Base-by-base conservation (phyloP, 75 land plant genomes). In the Picea glauca region DNA sequence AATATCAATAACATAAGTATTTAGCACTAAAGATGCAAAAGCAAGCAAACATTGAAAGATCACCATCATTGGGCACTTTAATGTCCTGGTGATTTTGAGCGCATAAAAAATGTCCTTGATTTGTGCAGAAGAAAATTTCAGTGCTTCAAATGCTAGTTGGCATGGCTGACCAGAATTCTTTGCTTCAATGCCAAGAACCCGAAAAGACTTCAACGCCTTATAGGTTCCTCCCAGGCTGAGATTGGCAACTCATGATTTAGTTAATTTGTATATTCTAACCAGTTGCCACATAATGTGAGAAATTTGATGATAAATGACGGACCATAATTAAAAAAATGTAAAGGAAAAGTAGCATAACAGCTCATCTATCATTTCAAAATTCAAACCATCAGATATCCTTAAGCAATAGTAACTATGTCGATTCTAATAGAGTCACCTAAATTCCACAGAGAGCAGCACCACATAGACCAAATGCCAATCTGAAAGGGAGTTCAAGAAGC, bases 131-230 rank as follows among this genome's bases (percentile, higher is more conserved):
- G 88, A 75, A 18, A 83, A 80, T 33, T 3, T 72, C 58, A 85
- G 84, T 7, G 72, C 79, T 33, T 85, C 75, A 9, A 26, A 40
- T 2, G 89, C 82, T 14, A 70, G 8, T 8, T 13, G n/a, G 63
- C 93, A 91, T 32, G 84, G 58, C 1, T 72, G 8, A 6, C 0
- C 1, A 5, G 50, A 6, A 46, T 35, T 3, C 38, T 35, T 35
- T 35, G 38, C 5, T 6, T 46, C 50, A 46, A 46, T 46, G 21
- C 84, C 84, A 38, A 89, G 83, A 67, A 91, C 66, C 73, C 86
- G 80, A 85, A 91, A 81, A 54, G 91, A 80, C 33, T 84, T 83
- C 64, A 87, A 43, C 4, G 87, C 93, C 79, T 91, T 84, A 58
- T 87, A 89, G 33, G 83, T 73, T 62, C 50, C 87, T 40, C 89